phyloP scores from a whole-genome alignment of 2,329 filamentous ascomycete species.

The Fusarium nygamai region DNA sequence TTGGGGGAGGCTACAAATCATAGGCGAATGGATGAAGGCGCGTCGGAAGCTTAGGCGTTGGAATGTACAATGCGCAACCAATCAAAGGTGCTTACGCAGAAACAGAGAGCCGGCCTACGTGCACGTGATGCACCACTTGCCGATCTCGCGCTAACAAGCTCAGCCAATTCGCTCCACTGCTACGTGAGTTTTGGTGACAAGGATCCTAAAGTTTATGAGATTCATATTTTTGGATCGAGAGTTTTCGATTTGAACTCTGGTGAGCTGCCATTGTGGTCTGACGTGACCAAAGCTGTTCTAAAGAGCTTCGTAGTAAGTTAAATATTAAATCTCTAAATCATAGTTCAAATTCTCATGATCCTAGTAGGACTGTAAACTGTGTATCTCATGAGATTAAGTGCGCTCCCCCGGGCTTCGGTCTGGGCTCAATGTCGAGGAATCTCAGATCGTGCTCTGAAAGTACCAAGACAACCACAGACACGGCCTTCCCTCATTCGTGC shows the following conservation, averaged over 20 bases:
- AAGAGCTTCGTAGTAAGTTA: constrained; percentile 21
- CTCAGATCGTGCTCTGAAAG: constrained; percentile 20
- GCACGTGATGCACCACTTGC: constrained; percentile 26
- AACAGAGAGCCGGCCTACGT: not conserved
- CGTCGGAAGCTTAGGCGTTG: constrained; percentile 10
- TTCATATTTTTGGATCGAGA: constrained; percentile 19
- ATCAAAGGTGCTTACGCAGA: constrained; percentile 5
- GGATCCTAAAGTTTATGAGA: constrained; percentile 13
- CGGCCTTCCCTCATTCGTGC: constrained; percentile 10
- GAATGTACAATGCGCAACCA: constrained; percentile 32
- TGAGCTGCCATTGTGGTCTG: constrained; percentile 3
- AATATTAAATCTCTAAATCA: not conserved
- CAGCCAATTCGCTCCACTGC: not conserved
- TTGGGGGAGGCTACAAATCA: constrained; percentile 1
- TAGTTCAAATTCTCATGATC: constrained; percentile 13
- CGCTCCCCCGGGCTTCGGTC: constrained; percentile 37
- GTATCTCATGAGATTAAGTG: constrained; percentile 35
- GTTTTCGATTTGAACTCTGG: not conserved
- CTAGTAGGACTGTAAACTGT: constrained; percentile 10
- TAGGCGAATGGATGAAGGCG: constrained; percentile 6
- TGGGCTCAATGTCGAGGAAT: constrained; percentile 36
- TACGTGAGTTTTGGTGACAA: constrained; percentile 1
- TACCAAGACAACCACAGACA: constrained; percentile 5
- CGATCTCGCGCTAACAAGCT: not conserved
- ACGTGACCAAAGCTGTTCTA: not conserved